Evolutionary conservation across 768 basidiomycete genomes (phyloP), one percentile per base, ranked within the genome.

Genomic region (Multifurca ochricompacta): DNA sequence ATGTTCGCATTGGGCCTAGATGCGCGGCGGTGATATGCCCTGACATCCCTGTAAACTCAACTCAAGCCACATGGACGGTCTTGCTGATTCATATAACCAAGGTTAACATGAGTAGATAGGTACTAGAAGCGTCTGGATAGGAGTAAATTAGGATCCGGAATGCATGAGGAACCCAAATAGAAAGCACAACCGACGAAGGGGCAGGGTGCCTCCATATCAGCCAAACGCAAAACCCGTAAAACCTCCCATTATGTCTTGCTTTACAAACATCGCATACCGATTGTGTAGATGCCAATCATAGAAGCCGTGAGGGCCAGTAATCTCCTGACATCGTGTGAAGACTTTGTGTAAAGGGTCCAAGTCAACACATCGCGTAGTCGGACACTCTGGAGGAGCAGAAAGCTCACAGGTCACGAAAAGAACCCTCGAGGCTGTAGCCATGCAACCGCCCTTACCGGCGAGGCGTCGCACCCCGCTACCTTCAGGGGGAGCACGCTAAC

Each of bases 361-460:
- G 40, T 41, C 21, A 41, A 23, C 3, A 14, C 0, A 3, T 41
- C 40, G 23, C 39, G 16, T 14, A 21, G 2, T 37, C n/a, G n/a
- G n/a, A n/a, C 19, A 37, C 19, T 34, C 14, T 10, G 8, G 11
- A 44, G 32, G 14, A 41, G 21, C 14, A 41, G 11, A 3, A 25
- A 16, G 4, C 14, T 3, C 13, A 27, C 3, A 7, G 25, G 14
- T 52, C 50, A 56, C 14, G 37, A 32, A 34, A 51, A 46, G 7
- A 32, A 9, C 1, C 30, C 44, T 3, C 19, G 50, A 14, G 49
- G 18, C 32, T 52, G 55, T 31, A 58, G 41, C 53, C 53, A 61
- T 18, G 61, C 66, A 2, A 66, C 64, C 8, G 67, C 67, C 25
- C 67, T 53, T 11, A 67, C 59, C 2, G 67, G 67, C 10, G 67